Conservation (phyloP, 768 basidiomycete species). For the Candolleomyces aberdarensis region DNA sequence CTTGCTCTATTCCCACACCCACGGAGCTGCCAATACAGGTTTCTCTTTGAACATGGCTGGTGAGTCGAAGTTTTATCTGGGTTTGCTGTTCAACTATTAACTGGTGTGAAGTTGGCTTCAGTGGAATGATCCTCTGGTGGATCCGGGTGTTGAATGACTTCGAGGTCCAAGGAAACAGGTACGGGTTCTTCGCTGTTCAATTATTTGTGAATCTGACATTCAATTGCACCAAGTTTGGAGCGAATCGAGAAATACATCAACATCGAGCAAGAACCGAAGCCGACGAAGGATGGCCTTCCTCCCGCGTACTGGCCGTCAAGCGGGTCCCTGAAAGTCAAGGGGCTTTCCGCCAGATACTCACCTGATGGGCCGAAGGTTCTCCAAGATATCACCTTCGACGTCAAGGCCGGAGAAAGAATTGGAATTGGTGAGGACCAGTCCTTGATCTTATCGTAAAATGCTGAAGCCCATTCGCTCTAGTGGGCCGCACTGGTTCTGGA, state of each 20-base stretch:
- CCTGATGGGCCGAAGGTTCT: constrained; percentile 50
- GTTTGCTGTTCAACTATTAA: neutral
- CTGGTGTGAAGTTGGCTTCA: constrained; percentile 42
- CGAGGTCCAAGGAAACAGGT: constrained; percentile 34
- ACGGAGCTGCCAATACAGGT: constrained; percentile 40
- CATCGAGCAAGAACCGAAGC: constrained; percentile 55
- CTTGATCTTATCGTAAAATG: neutral
- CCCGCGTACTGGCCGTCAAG: constrained; percentile 68
- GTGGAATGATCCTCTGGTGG: constrained; percentile 51
- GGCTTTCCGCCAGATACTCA: constrained; percentile 55
- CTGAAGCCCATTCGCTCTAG: constrained; percentile 13
- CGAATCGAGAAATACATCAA: constrained; percentile 63
- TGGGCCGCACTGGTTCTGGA: constrained; percentile 41
- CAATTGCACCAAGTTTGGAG: constrained; percentile 40
- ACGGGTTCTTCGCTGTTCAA: neutral
- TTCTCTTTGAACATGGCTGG: constrained; percentile 56
- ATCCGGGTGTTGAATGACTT: constrained; percentile 40
- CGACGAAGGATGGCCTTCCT: constrained; percentile 37
- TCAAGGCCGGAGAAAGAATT: constrained; percentile 52
- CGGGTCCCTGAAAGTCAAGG: constrained; percentile 51
- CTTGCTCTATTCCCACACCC: constrained; percentile 42
- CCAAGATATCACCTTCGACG: constrained; percentile 43
- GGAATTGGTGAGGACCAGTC: constrained; percentile 38
- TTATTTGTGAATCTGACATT: neutral
- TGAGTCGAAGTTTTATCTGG: constrained; percentile 7